Conservation (phyloP, 345 rosid species). For the Anacardium occidentale region DNA sequence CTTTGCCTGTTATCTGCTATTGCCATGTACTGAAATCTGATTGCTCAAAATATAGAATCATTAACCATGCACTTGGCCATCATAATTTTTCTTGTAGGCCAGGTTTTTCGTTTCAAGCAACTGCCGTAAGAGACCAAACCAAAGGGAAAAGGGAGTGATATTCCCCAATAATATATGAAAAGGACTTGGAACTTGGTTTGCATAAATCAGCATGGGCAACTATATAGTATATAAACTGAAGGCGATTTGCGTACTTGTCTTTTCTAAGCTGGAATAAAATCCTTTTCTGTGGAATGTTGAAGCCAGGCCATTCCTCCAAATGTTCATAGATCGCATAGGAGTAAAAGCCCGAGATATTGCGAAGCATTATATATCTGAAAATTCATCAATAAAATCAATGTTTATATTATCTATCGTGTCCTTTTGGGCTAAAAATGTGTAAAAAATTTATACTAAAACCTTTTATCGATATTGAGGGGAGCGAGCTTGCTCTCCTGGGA, state of each 20-base stretch:
- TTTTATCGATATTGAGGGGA: slow-evolving; percentile 61
- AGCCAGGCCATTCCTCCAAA: slow-evolving; percentile 68
- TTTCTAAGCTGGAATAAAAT: slow-evolving; percentile 76
- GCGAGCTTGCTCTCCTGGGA: slow-evolving; percentile 36
- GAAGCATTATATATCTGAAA: slow-evolving; percentile 70
- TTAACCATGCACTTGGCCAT: background rate
- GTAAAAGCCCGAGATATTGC: slow-evolving; percentile 69
- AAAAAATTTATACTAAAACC: slow-evolving; percentile 19
- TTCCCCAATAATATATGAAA: background rate
- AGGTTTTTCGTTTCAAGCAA: background rate
- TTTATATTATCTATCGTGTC: background rate
- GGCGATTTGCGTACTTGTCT: slow-evolving; percentile 48
- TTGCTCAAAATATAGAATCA: background rate
- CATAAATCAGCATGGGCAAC: background rate
- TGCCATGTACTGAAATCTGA: slow-evolving; percentile 75
- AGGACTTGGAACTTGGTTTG: background rate
- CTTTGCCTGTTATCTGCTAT: slow-evolving; percentile 68
- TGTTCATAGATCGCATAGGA: slow-evolving; percentile 76
- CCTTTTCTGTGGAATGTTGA: slow-evolving; percentile 80
- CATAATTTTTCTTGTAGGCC: background rate
- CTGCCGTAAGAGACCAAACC: background rate
- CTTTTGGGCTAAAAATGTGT: background rate
- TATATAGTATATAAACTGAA: background rate
- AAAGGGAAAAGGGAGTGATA: background rate
- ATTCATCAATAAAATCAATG: slow-evolving; percentile 4